These are phyloP conservation scores for Barbarea vulgaris DNA, from an alignment of 345 rosid species.

Conservation along the genomic window DNA sequence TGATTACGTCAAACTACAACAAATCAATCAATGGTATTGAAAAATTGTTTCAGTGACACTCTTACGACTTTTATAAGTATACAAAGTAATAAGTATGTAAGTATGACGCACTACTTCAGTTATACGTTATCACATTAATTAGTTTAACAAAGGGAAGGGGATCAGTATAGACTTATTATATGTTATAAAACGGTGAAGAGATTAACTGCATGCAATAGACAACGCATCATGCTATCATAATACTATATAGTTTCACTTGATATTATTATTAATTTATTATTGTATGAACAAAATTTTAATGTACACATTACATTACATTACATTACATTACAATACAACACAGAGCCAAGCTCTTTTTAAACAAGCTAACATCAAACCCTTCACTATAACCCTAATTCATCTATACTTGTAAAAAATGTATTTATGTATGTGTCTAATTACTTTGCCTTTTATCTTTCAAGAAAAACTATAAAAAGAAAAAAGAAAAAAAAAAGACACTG, in stretches of 20 bases:
- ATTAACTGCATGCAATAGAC: not conserved
- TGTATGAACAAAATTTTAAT: constrained; percentile 33
- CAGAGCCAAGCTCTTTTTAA: not conserved
- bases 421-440: constrained; percentile 34
- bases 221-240: not conserved
- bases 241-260: not conserved
- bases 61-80: constrained; percentile 14
- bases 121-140: not conserved
- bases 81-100: not conserved
- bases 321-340: constrained; percentile 17
- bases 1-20: constrained; percentile 32
- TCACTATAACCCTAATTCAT: constrained; percentile 31
- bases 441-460: constrained; percentile 26
- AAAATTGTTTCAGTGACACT: constrained; percentile 2
- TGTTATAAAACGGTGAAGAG: not conserved
- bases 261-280: constrained; percentile 29
- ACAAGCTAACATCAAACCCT: constrained; percentile 21
- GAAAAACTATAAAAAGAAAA: not conserved
- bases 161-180: not conserved
- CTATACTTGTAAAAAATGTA: constrained; percentile 30
- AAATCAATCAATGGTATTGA: constrained; percentile 11
- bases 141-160: not conserved
- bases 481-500: constrained; percentile 8
- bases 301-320: constrained; percentile 37
- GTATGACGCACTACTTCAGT: constrained; percentile 12